A percentile compares a stretch with the other conserved stretches of the same genome.
These are phyloP conservation scores for Paramecium pentaurelia DNA, from an alignment of 73 alveolate genomes.

Conservation along the genomic window DNA sequence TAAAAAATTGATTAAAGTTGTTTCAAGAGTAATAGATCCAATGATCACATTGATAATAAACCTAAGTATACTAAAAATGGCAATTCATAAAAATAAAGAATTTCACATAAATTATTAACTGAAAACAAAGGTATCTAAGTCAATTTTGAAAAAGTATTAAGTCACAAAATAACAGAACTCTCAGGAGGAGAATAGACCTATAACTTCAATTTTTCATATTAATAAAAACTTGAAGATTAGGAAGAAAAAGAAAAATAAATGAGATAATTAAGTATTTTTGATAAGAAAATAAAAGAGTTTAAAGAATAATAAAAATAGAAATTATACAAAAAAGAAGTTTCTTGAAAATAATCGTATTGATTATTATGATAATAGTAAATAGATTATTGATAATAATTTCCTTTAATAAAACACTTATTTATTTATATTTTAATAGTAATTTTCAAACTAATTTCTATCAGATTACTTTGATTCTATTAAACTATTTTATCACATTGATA, in stretches of 20 bases:
- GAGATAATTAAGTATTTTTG: slow-evolving; percentile 36
- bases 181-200: neutral
- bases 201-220: neutral
- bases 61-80: neutral
- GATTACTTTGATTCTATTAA: neutral
- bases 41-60: neutral
- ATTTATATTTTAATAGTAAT: too few relatives aligned
- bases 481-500: too few relatives aligned
- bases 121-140: slow-evolving; percentile 1
- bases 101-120: neutral
- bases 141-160: neutral
- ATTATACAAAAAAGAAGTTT: neutral
- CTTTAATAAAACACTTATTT: too few relatives aligned
- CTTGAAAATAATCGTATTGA: neutral
- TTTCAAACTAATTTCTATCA: neutral
- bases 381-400: neutral
- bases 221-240: neutral
- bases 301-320: neutral
- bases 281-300: slow-evolving; percentile 13
- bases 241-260: neutral
- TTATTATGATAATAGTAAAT: neutral
- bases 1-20: neutral
- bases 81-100: neutral
- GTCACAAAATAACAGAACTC: neutral
- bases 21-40: neutral